phyloP scores from a whole-genome alignment of 2,329 filamentous ascomycete genomes.

The Rutstroemia sp. region DNA sequence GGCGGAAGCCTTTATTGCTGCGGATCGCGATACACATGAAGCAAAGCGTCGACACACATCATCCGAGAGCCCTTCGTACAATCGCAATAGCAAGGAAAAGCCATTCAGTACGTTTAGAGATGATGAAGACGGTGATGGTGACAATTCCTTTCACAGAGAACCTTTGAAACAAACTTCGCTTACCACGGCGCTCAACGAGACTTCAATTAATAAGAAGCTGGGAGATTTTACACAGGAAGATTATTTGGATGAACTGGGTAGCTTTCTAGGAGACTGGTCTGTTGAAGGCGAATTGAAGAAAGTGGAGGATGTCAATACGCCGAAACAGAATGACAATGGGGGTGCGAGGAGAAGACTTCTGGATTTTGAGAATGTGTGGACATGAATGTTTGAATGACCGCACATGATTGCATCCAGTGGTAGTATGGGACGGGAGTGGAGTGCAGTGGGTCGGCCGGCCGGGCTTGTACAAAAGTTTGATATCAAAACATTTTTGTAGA shows the following conservation, averaged over 20 bases:
- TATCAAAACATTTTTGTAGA: too few relatives aligned
- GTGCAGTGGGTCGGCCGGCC: too few relatives aligned
- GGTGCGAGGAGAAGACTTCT: constrained; percentile 18
- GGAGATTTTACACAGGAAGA: background rate
- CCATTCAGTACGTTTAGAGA: background rate
- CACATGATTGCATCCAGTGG: too few relatives aligned
- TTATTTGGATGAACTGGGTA: constrained; percentile 17
- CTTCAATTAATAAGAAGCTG: constrained; percentile 12
- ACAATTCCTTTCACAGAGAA: too few relatives aligned
- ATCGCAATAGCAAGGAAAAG: background rate
- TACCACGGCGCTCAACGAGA: constrained; percentile 32
- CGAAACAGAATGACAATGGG: constrained; percentile 8
- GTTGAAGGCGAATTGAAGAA: constrained; percentile 32
- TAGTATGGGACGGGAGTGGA: too few relatives aligned
- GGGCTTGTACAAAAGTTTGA: too few relatives aligned
- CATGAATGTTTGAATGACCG: constrained; percentile 2
- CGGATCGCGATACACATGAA: constrained; percentile 30
- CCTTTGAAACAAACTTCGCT: background rate
- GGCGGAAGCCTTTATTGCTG: constrained; percentile 42
- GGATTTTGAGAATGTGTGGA: constrained; percentile 13
- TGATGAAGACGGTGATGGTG: background rate
- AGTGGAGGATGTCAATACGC: constrained; percentile 16
- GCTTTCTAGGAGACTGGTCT: constrained; percentile 31
- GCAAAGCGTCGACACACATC: background rate
- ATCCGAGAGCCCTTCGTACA: constrained; percentile 22